phyloP scores from a whole-genome alignment of 768 basidiomycete species.

The Amanita exitialis region DNA sequence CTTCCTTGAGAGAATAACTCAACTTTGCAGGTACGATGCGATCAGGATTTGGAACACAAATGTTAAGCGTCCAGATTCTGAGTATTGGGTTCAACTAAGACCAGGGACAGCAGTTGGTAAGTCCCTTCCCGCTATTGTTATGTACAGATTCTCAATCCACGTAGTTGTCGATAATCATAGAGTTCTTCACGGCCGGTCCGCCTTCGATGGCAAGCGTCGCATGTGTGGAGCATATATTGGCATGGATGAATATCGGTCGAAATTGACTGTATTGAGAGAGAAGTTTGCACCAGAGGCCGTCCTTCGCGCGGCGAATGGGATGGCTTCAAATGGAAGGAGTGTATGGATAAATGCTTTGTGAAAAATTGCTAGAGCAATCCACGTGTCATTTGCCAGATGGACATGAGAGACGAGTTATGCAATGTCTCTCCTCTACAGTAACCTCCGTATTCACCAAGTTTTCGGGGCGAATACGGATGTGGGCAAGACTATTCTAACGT shows the following conservation, averaged over 20 bases:
- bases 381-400: neutral
- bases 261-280: constrained; percentile 58
- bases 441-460: constrained; percentile 81
- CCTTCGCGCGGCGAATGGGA: constrained; percentile 14
- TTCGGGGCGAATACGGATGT: constrained; percentile 97
- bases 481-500: constrained; percentile 86
- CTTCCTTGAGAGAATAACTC: neutral
- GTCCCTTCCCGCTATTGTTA: constrained; percentile 14
- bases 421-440: constrained; percentile 80
- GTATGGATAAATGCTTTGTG: constrained; percentile 52
- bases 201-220: constrained; percentile 76
- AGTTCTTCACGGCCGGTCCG: constrained; percentile 89
- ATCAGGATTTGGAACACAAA: constrained; percentile 69
- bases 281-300: constrained; percentile 33
- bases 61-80: constrained; percentile 70
- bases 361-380: neutral
- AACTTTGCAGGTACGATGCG: constrained; percentile 58
- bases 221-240: constrained; percentile 98
- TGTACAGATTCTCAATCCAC: neutral
- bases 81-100: constrained; percentile 86
- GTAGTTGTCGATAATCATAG: constrained; percentile 88
- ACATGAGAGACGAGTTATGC: neutral
- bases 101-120: constrained; percentile 80
- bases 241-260: constrained; percentile 81
- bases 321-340: constrained; percentile 29